Evolutionary conservation across 2,329 filamentous ascomycete genomes (phyloP).

Genomic region (Alternaria sp.): DNA sequence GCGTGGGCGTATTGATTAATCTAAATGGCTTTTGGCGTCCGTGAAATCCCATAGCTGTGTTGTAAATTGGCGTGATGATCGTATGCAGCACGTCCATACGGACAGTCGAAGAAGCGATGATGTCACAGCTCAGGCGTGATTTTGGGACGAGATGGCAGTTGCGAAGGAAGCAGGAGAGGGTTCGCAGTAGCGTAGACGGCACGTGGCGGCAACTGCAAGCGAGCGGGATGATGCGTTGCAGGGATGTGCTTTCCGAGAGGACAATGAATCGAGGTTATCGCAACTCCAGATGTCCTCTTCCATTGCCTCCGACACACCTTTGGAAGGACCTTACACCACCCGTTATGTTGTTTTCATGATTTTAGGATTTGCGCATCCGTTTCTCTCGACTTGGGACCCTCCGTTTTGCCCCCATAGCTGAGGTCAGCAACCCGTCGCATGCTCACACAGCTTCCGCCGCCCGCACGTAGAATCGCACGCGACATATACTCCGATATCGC

Average conservation of each 20-base stretch:
- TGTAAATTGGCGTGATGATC: not conserved
- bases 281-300: conserved; percentile 17
- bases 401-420: not conserved
- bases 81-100: not conserved
- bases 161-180: not conserved
- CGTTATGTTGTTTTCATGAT: not conserved
- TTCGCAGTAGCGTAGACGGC: not conserved
- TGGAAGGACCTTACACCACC: not conserved
- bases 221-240: conserved; percentile 10
- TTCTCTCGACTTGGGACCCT: not conserved
- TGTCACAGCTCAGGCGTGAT: not conserved
- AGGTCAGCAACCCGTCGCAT: conserved; percentile 8
- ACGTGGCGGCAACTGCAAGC: conserved; percentile 9
- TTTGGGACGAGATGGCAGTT: not conserved
- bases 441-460: conserved; percentile 16
- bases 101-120: not conserved
- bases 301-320: not conserved
- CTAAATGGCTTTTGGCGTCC: not conserved
- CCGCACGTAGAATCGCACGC: conserved; percentile 11
- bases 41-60: not conserved
- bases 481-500: conserved; percentile 11
- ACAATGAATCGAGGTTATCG: not conserved
- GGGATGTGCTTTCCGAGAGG: conserved; percentile 8
- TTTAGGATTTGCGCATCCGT: not conserved
- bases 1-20: not conserved